phyloP scores from a whole-genome alignment of 2,329 filamentous ascomycete species.

The Sarocladium oryzae region DNA sequence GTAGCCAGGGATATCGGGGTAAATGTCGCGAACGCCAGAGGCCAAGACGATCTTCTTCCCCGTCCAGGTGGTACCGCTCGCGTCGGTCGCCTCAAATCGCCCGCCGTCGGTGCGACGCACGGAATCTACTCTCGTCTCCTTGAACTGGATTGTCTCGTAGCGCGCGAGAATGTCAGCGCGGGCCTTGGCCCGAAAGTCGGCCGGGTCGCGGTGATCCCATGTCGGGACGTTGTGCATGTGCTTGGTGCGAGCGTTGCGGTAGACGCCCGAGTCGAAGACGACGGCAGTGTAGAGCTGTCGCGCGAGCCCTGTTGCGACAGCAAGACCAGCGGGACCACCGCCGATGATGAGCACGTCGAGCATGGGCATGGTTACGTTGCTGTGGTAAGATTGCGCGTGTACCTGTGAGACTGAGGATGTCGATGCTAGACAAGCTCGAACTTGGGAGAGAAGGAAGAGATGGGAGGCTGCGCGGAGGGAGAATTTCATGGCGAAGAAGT shows the following conservation, averaged over 20 bases:
- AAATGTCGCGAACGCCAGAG: conserved; percentile 41
- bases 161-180: conserved; percentile 26
- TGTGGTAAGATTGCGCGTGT: too few species aligned
- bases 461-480: too few species aligned
- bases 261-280: conserved; percentile 43
- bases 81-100: conserved; percentile 28
- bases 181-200: conserved; percentile 27
- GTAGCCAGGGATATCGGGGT: neutral
- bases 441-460: too few species aligned
- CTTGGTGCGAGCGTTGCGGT: conserved; percentile 40
- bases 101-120: conserved; percentile 23
- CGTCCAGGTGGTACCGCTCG: conserved; percentile 35
- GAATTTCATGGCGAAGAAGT: too few species aligned
- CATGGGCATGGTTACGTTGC: too few species aligned
- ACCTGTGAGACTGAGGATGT: too few species aligned
- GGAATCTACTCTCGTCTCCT: conserved; percentile 19
- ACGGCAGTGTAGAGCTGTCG: conserved; percentile 41
- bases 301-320: conserved; percentile 38
- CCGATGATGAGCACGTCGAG: conserved; percentile 46
- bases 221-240: conserved; percentile 41
- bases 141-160: conserved; percentile 28
- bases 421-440: too few species aligned
- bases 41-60: conserved; percentile 51
- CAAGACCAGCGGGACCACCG: conserved; percentile 45
- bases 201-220: conserved; percentile 31